A percentile compares a stretch with the other conserved stretches of the same genome.
These are phyloP conservation scores for Pulveroboletus sp. DNA, from an alignment of 768 basidiomycete genomes.

Conservation along the genomic window DNA sequence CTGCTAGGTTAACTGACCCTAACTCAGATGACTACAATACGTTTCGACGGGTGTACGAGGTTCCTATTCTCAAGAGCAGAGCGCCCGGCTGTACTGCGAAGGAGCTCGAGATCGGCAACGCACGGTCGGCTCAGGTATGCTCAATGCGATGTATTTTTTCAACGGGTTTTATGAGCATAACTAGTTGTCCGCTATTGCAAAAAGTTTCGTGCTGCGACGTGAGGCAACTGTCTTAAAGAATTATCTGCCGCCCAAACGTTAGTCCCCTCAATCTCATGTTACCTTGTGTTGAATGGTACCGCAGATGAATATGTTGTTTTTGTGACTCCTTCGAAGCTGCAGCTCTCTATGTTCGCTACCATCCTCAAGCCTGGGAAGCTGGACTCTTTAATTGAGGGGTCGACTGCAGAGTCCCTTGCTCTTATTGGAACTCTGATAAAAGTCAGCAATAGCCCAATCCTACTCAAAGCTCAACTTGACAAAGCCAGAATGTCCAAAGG, in stretches of 20 bases:
- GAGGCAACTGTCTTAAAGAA: slow-evolving; percentile 78
- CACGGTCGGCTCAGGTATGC: slow-evolving; percentile 68
- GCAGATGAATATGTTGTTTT: slow-evolving; percentile 99
- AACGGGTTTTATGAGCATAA: not conserved
- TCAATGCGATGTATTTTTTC: not conserved
- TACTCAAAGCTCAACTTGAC: slow-evolving; percentile 76
- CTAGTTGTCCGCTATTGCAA: slow-evolving; percentile 68
- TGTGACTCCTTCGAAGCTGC: slow-evolving; percentile 79
- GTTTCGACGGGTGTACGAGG: slow-evolving; percentile 81
- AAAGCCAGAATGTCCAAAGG: slow-evolving; percentile 45
- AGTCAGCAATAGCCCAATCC: slow-evolving; percentile 87
- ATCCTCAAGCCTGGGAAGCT: slow-evolving; percentile 71
- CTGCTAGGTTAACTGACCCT: not conserved
- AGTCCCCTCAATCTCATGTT: slow-evolving; percentile 20
- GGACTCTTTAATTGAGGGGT: slow-evolving; percentile 61
- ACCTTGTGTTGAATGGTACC: not conserved
- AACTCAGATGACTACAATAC: slow-evolving; percentile 64
- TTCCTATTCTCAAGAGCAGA: slow-evolving; percentile 81
- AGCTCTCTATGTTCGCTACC: slow-evolving; percentile 70
- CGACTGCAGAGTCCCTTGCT: slow-evolving; percentile 73
- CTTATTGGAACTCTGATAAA: slow-evolving; percentile 80
- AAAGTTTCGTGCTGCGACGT: slow-evolving; percentile 86
- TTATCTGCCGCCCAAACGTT: slow-evolving; percentile 90
- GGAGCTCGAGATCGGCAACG: slow-evolving; percentile 74
- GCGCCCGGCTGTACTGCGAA: slow-evolving; percentile 67